Percentiles rank a stretch among this genome's conserved stretches.
These are phyloP conservation scores for Fomitopsis serialis DNA, from an alignment of 768 basidiomycete species.

Conservation along the genomic window DNA sequence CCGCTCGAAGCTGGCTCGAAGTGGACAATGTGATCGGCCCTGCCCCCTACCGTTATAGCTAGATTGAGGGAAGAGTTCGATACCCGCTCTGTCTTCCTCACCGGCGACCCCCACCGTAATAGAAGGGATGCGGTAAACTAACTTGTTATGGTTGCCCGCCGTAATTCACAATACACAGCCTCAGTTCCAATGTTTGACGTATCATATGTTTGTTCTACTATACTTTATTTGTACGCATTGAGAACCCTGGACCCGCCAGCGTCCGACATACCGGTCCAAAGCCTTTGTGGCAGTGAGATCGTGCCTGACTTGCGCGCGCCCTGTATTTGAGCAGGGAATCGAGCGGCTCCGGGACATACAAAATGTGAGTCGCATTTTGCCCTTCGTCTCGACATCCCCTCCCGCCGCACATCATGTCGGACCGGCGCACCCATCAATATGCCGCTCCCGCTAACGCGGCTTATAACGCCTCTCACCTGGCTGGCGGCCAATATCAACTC, in stretches of 20 bases:
- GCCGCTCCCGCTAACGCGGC: constrained; percentile 12
- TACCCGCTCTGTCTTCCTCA: background rate
- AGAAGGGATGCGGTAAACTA: constrained; percentile 4
- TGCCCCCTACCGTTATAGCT: constrained; percentile 13
- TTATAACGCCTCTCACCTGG: constrained; percentile 11
- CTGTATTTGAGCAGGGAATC: background rate
- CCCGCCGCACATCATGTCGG: constrained; percentile 12
- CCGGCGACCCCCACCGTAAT: background rate
- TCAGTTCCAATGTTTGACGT: constrained; percentile 12
- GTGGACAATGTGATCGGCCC: constrained; percentile 11
- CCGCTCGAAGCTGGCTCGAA: background rate
- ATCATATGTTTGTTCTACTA: constrained; percentile 14
- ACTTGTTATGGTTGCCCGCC: constrained; percentile 12
- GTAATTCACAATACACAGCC: constrained; percentile 4
- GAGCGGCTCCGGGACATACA: constrained; percentile 14
- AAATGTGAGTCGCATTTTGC: constrained; percentile 1
- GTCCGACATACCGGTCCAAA: constrained; percentile 5
- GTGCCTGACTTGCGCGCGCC: constrained; percentile 15
- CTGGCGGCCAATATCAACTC: constrained; percentile 10
- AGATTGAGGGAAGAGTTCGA: constrained; percentile 14
- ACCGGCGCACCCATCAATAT: constrained; percentile 16
- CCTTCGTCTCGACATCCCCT: constrained; percentile 2
- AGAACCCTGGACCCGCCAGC: background rate
- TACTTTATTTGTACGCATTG: constrained; percentile 14
- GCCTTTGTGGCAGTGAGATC: constrained; percentile 21